Percentiles rank a stretch among this genome's conserved stretches.
Evolutionary conservation across 2,329 filamentous ascomycete species (phyloP).

Genomic region (Fusarium oligoseptatum): DNA sequence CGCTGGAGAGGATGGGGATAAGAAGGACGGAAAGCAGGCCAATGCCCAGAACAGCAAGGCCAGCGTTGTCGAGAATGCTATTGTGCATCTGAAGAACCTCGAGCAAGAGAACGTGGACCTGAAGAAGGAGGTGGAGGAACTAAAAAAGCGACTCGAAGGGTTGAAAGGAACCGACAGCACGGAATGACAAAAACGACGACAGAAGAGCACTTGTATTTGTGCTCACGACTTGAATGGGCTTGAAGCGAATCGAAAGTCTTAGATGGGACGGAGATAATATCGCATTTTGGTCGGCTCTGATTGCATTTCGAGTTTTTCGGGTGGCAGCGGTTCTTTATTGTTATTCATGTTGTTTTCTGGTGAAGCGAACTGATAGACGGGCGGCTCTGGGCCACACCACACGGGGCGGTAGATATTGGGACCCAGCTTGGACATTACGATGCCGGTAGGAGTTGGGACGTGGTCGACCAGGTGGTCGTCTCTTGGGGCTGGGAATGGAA

Average conservation of each 20-base stretch:
- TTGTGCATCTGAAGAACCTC: conserved; percentile 91
- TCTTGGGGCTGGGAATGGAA: not conserved
- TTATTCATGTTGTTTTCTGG: conserved; percentile 27
- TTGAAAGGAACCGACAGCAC: conserved; percentile 31
- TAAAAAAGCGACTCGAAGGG: conserved; percentile 51
- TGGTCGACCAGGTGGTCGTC: not conserved
- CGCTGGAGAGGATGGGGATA: conserved; percentile 59
- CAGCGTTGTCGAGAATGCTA: conserved; percentile 96
- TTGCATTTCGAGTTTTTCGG: conserved; percentile 17
- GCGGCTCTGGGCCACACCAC: conserved; percentile 18
- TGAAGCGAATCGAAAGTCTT: conserved; percentile 1
- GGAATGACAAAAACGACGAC: conserved; percentile 21
- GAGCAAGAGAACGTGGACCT: conserved; percentile 79
- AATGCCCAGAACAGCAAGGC: conserved; percentile 87
- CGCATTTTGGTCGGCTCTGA: conserved; percentile 7
- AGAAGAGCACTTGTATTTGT: not conserved
- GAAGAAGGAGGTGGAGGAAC: conserved; percentile 68
- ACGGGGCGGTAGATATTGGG: conserved; percentile 20
- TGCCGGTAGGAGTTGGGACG: conserved; percentile 7
- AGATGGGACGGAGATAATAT: conserved; percentile 29
- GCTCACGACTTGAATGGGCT: conserved; percentile 7
- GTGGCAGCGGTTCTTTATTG: conserved; percentile 35
- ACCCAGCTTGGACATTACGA: conserved; percentile 1
- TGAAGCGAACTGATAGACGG: conserved; percentile 34
- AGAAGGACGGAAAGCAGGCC: conserved; percentile 62